A percentile compares a stretch with the other conserved stretches of the same genome.
These are phyloP conservation scores for Iberis pinnata DNA, from an alignment of 345 rosid genomes.

Conservation along the genomic window DNA sequence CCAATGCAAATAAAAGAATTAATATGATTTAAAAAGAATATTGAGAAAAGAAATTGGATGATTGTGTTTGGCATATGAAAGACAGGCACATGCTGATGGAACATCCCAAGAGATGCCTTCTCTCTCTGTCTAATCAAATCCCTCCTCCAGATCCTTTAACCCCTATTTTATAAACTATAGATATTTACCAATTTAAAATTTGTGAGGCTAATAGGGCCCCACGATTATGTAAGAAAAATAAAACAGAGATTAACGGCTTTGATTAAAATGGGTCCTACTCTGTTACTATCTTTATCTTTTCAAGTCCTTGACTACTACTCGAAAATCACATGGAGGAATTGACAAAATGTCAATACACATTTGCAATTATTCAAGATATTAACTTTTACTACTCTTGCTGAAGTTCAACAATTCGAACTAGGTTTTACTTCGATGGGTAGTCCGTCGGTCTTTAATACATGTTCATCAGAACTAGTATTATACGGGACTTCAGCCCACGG, in stretches of 20 bases:
- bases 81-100: slow-evolving; percentile 29
- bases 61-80: slow-evolving; percentile 24
- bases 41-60: not conserved
- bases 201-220: not conserved
- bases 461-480: too few relatives aligned
- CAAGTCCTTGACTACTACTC: not conserved
- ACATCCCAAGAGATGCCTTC: slow-evolving; percentile 34
- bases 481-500: too few relatives aligned
- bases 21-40: not conserved
- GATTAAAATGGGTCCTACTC: not conserved
- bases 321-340: not conserved
- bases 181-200: too few relatives aligned
- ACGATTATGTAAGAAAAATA: not conserved
- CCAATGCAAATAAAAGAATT: not conserved
- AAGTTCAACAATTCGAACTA: too few relatives aligned
- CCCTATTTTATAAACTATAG: not conserved
- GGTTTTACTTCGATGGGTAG: too few relatives aligned
- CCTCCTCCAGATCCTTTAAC: slow-evolving; percentile 6
- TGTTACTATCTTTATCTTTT: not conserved
- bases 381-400: too few relatives aligned
- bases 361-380: not conserved
- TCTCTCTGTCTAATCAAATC: slow-evolving; percentile 29
- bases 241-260: not conserved
- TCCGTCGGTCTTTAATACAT: too few relatives aligned
- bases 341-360: not conserved